These are phyloP conservation scores for Discostella pseudostelligera DNA, from an alignment of 108 stramenopile species.

Conservation along the genomic window DNA sequence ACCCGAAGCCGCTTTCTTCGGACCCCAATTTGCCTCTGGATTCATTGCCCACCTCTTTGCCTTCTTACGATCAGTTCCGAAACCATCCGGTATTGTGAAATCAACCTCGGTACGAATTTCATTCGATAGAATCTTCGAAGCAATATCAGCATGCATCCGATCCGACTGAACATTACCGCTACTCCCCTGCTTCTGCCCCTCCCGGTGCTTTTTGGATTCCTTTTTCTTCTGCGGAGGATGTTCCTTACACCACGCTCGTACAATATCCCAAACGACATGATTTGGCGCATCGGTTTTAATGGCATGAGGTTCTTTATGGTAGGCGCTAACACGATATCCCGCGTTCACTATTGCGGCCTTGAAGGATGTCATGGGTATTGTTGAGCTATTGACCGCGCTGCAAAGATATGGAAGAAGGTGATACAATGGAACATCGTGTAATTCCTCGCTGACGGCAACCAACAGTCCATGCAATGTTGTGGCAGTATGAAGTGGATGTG, in stretches of 20 bases:
- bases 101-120: slow-evolving; percentile 67
- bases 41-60: slow-evolving; percentile 75
- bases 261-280: slow-evolving; percentile 90
- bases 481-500: slow-evolving; percentile 33
- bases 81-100: slow-evolving; percentile 57
- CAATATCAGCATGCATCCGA: slow-evolving; percentile 25
- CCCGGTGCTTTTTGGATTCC: slow-evolving; percentile 59
- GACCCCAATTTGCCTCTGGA: slow-evolving; percentile 91
- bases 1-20: slow-evolving; percentile 74
- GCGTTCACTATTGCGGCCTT: slow-evolving; percentile 89
- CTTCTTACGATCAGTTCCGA: slow-evolving; percentile 38
- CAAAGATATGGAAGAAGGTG: slow-evolving; percentile 84
- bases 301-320: slow-evolving; percentile 93
- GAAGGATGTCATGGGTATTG: slow-evolving; percentile 72
- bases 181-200: slow-evolving; percentile 38
- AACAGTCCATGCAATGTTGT: slow-evolving; percentile 79
- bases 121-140: slow-evolving; percentile 68
- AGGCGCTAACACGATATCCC: slow-evolving; percentile 89
- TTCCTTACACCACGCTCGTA: slow-evolving; percentile 86
- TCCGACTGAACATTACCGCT: slow-evolving; percentile 16
- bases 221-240: slow-evolving; percentile 63
- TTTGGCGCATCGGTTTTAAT: slow-evolving; percentile 96
- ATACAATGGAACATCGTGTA: slow-evolving; percentile 90
- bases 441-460: slow-evolving; percentile 89
- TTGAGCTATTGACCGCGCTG: slow-evolving; percentile 60